phyloP scores from a whole-genome alignment of 2,329 filamentous ascomycete species.

The Cercospora zeina region DNA sequence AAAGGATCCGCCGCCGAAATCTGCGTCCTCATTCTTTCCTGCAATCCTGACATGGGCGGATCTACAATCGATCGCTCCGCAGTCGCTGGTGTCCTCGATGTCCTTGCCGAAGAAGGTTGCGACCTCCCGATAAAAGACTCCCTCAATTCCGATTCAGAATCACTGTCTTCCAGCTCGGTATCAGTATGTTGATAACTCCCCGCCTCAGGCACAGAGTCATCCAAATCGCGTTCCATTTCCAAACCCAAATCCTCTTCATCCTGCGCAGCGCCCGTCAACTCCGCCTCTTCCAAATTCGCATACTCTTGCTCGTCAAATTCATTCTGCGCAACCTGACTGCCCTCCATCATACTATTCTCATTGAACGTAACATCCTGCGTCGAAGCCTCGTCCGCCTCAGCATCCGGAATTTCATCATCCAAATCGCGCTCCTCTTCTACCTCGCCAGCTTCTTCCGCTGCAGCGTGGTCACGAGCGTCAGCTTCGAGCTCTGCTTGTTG shows the following conservation, averaged over 20 bases:
- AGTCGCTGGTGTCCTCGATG: conserved; percentile 18
- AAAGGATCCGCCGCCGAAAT: conserved; percentile 35
- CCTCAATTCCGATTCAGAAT: conserved; percentile 33
- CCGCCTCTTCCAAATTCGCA: conserved; percentile 50
- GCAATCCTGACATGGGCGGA: conserved; percentile 28
- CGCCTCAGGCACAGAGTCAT: conserved; percentile 55
- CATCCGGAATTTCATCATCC: conserved; percentile 67
- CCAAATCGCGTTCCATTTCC: conserved; percentile 41
- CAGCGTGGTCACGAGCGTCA: conserved; percentile 41
- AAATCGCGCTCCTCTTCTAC: conserved; percentile 45
- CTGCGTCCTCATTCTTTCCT: conserved; percentile 37
- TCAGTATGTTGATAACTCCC: conserved; percentile 58
- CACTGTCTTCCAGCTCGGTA: conserved; percentile 51
- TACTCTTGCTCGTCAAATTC: conserved; percentile 46
- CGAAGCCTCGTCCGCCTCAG: conserved; percentile 57
- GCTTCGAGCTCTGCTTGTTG: conserved; percentile 59
- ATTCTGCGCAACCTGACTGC: conserved; percentile 46
- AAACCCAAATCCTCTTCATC: conserved; percentile 50
- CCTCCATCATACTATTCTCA: conserved; percentile 52
- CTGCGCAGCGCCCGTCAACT: conserved; percentile 49
- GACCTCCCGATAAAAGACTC: conserved; percentile 33
- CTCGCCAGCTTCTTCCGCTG: conserved; percentile 56
- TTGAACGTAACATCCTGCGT: conserved; percentile 50
- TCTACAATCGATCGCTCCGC: conserved; percentile 17
- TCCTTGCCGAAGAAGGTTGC: conserved; percentile 2